Evolutionary conservation across 2,329 filamentous ascomycete genomes (phyloP), one percentile per base, ranked within the genome.

Genomic region (Esteya vermicola): DNA sequence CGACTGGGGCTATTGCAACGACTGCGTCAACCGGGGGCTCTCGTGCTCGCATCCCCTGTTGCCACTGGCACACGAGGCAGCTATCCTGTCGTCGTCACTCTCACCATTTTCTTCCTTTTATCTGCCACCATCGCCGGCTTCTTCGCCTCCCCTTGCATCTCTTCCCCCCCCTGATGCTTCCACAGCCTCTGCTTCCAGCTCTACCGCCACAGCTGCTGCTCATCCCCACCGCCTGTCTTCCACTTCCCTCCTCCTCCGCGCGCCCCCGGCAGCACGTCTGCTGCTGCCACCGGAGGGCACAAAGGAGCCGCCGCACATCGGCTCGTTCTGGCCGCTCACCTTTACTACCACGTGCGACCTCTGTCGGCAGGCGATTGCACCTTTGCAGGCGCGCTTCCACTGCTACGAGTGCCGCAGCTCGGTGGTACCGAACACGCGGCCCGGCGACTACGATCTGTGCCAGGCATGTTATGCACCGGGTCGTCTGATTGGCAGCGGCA

Each of bases 1-100:
- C 6, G 88, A 93, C 53, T 96, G 88, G 88, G 89, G 89, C 0
- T 95, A 85, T 55, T 96, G 89, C 60, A 85, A 88, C 50, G 63
- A 70, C 44, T 96, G 89, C 48, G 85, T 94, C 23, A 88, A 89
- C 43, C 77, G 80, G 55, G 86, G 85, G 14, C 70, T 70, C 44
- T 81, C 78, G 44, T 96, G 89, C 58, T 82, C 78, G 0, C 89
- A 96, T 53, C 69, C 81, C 7, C 66, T 96, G 1, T 64, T 93
- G 1, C 85, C 88, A 0, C 64, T 93, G 33, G 73, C 78, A 1
- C 80, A 85, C 48, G 66, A 72, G 37, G 23, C 30, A 27, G 22
- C 21, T 2, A 9, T 8, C 14, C 7, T 22, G n/a, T 9, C 18
- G 6, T n/a, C n/a, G n/a, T n/a, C n/a, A n/a, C n/a, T n/a, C n/a